These are phyloP conservation scores for Polygonum maritimum DNA, from an alignment of 148 eudicot genomes.

Conservation along the genomic window DNA sequence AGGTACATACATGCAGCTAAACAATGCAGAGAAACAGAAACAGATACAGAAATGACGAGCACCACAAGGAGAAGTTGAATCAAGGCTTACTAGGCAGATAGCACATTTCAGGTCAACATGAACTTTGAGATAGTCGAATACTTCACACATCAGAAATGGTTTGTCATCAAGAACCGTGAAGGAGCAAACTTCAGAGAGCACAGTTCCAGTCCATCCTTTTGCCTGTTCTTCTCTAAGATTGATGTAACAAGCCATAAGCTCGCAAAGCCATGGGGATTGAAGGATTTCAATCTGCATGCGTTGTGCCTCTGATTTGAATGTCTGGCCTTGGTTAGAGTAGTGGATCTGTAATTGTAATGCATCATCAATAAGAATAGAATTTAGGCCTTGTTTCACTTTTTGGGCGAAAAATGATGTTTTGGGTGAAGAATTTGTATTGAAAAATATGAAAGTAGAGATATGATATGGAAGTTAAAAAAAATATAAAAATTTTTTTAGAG, in stretches of 20 bases:
- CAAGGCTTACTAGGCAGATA: slow-evolving; percentile 73
- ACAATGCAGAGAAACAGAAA: too few relatives aligned
- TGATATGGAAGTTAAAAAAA: too few relatives aligned
- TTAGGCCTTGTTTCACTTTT: too few relatives aligned
- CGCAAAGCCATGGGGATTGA: slow-evolving; percentile 96
- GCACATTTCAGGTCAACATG: slow-evolving; percentile 85
- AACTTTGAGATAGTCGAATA: slow-evolving; percentile 79
- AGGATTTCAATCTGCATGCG: slow-evolving; percentile 82
- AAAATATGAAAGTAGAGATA: too few relatives aligned
- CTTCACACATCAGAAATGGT: slow-evolving; percentile 69
- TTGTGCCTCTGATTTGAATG: slow-evolving; percentile 84
- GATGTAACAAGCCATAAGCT: slow-evolving; percentile 88
- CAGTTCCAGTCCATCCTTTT: slow-evolving; percentile 24
- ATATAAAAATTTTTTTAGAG: too few relatives aligned
- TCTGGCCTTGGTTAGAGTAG: slow-evolving; percentile 84
- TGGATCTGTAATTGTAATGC: slow-evolving; percentile 66
- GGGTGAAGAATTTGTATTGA: too few relatives aligned
- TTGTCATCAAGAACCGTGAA: slow-evolving; percentile 53
- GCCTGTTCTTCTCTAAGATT: slow-evolving; percentile 50
- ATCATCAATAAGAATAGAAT: neutral
- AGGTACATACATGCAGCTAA: neutral
- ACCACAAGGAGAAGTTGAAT: neutral
- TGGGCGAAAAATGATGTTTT: too few relatives aligned
- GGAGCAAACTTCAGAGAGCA: slow-evolving; percentile 52
- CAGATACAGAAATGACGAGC: neutral